Evolutionary conservation across 495 filamentous ascomycete genomes (phyloP), one percentile per base, ranked within the genome.

Genomic region (Parathielavia hyrcaniae): DNA sequence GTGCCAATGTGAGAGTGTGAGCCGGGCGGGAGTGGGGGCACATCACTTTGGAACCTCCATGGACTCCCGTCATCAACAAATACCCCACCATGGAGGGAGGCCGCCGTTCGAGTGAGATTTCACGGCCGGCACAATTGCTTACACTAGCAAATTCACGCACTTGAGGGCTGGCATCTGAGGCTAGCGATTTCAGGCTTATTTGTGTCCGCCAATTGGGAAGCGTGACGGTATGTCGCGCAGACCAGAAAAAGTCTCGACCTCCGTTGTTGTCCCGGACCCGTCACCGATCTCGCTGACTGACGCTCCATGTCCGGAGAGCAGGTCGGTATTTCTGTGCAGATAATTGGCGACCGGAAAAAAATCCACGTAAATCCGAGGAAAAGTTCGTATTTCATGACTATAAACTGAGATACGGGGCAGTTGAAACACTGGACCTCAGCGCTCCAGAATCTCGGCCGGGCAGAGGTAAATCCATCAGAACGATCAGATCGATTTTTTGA

Each of bases 131-230:
- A 50, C 51, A 59, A 51, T 54, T 35, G 55, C 60, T 56, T 54
- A 46, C 55, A 50, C 26, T 30, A 30, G 26, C 60, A 62, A 62
- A 62, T 62, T 62, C 60, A 51, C 60, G 60, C 55, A 59, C 11
- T 41, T 55, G 34, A 32, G 26, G 23, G 41, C 44, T 38, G 34
- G 40, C 7, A 17, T 41, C 38, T 34, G 54, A 51, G 49, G 54
- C 55, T 58, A 57, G 49, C 39, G 60, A 61, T 35, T 57, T 61
- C 60, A 61, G 60, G 60, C 60, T 61, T 34, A 57, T 61, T 57
- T 50, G 16, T 8, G 17, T 39, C 13, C 51, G 47, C 60, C 60
- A 62, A 62, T 62, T 50, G 60, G 47, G 55, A 20, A 48, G 14
- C 19, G 38, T 32, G 16, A 5, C 22, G 19, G 4, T 20, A 11